A percentile compares a stretch with the other conserved stretches of the same genome.
Conservation (phyloP, 331 rosid species). For the Acacia concinna region DNA sequence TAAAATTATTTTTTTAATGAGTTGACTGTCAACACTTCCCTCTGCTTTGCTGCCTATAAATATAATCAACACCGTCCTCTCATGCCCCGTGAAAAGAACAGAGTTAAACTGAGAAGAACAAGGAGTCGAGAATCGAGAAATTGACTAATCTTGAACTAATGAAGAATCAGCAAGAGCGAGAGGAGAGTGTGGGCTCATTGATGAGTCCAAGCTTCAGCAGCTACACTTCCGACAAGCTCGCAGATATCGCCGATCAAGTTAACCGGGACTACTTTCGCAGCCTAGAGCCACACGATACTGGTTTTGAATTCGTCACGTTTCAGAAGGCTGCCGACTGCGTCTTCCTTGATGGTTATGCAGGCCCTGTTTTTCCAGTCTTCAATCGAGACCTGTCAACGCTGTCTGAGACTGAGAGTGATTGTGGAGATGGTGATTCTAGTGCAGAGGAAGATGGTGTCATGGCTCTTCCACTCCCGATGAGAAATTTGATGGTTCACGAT, state of each 20-base stretch:
- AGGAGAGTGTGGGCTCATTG: constrained; percentile 33
- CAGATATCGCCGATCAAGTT: constrained; percentile 48
- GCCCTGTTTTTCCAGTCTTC: constrained; percentile 64
- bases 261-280: constrained; percentile 7
- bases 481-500: constrained; percentile 38
- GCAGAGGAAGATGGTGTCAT: background rate
- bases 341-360: constrained; percentile 26
- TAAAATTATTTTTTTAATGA: background rate
- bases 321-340: constrained; percentile 38
- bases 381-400: constrained; percentile 47
- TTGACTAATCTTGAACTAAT: background rate
- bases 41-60: constrained; percentile 17
- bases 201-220: constrained; percentile 75
- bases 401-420: too few relatives aligned
- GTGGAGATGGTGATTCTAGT: background rate
- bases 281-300: too few relatives aligned
- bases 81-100: background rate
- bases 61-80: background rate
- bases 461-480: constrained; percentile 35
- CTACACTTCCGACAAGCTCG: constrained; percentile 43
- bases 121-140: background rate
- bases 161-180: constrained; percentile 32
- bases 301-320: constrained; percentile 73
- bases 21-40: background rate
- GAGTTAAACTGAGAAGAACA: background rate